Conservation (phyloP, 495 filamentous ascomycete species). For the Neurospora cerealis region DNA sequence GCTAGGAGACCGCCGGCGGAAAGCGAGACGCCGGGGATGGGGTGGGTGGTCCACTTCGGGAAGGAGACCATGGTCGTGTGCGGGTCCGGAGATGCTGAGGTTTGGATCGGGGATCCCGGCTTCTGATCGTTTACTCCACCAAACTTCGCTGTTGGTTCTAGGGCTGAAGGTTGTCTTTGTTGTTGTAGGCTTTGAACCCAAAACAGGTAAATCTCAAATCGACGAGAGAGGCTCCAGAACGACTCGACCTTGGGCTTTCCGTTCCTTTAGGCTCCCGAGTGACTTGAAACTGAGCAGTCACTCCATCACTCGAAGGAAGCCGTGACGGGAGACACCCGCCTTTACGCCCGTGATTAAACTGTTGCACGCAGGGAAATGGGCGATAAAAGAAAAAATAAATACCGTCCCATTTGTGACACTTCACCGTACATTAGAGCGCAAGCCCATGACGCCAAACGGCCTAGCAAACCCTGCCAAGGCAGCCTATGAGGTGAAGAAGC, state of each 20-base stretch:
- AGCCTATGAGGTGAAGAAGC: background rate
- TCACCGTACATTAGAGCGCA: background rate
- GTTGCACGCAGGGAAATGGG: background rate
- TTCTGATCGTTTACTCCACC: background rate
- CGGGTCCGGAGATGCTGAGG: background rate
- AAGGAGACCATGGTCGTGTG: conserved; percentile 8
- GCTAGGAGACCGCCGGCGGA: conserved; percentile 43
- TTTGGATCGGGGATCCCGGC: background rate
- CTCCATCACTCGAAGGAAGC: background rate
- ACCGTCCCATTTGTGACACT: background rate
- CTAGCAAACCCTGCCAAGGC: background rate
- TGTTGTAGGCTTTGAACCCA: background rate
- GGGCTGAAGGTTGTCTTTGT: background rate
- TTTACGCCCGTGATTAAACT: background rate
- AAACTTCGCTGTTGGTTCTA: background rate
- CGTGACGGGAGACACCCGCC: background rate
- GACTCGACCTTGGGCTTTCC: background rate
- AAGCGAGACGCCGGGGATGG: conserved; percentile 29
- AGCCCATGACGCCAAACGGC: background rate
- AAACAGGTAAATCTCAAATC: background rate
- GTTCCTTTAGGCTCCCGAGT: background rate
- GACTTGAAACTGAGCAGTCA: background rate
- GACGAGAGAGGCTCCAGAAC: background rate
- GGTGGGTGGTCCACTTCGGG: conserved; percentile 23
- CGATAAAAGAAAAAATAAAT: background rate